phyloP scores from a whole-genome alignment of 306 rosid species.

The Cyclanthera cordifolia region DNA sequence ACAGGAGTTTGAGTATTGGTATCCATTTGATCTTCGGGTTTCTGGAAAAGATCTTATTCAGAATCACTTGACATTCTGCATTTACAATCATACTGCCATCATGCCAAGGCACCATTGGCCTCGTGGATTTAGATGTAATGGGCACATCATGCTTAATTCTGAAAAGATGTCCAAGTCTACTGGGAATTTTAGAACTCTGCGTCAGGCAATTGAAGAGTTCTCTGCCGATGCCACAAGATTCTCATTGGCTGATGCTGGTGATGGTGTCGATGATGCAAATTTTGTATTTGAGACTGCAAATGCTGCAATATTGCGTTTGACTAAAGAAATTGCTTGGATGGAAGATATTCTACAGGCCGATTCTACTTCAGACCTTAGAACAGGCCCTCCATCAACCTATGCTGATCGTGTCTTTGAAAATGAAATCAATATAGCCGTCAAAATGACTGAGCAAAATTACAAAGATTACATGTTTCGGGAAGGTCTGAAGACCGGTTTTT shows the following conservation, averaged over 20 bases:
- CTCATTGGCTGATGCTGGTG: conserved; percentile 94
- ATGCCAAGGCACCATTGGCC: conserved; percentile 71
- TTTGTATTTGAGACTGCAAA: conserved; percentile 83
- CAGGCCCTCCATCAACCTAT: conserved; percentile 65
- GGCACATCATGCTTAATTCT: conserved; percentile 79
- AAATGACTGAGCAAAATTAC: conserved; percentile 64
- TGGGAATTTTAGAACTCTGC: conserved; percentile 77
- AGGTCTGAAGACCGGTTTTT: conserved; percentile 82
- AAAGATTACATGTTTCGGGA: conserved; percentile 69
- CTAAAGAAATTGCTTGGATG: conserved; percentile 79
- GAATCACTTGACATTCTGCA: conserved; percentile 75
- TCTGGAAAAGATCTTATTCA: conserved; percentile 95
- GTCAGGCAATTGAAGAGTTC: conserved; percentile 78
- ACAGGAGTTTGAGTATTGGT: conserved; percentile 92
- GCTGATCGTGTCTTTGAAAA: conserved; percentile 72
- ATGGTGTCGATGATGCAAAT: conserved; percentile 90
- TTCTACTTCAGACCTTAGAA: conserved; percentile 52
- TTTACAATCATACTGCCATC: conserved; percentile 79
- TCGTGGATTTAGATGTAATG: conserved; percentile 80
- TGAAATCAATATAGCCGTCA: conserved; percentile 70
- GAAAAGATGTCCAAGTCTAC: conserved; percentile 95
- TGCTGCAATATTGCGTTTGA: conserved; percentile 73
- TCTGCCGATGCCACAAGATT: conserved; percentile 88
- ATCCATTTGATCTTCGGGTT: conserved; percentile 84
- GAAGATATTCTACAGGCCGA: conserved; percentile 63